Evolutionary conservation across 805 yeast genomes (phyloP).

Genomic region (Barnettozyma siamensis): DNA sequence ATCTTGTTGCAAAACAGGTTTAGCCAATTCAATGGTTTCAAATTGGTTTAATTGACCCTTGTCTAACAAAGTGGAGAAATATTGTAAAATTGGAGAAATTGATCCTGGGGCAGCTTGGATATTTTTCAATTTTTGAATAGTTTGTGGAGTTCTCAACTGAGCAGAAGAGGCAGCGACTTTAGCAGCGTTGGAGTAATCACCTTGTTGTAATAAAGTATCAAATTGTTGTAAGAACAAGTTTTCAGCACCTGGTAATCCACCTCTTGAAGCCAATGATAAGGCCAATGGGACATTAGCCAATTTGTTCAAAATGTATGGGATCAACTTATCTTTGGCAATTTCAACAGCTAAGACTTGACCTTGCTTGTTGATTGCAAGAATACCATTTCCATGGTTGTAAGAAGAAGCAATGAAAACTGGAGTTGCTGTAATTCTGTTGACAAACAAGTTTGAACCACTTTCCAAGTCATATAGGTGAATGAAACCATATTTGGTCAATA

Average conservation of each 20-base stretch:
- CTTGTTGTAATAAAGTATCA: constrained; percentile 73
- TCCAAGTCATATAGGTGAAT: constrained; percentile 93
- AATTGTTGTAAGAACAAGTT: constrained; percentile 86
- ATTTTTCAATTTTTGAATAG: constrained; percentile 86
- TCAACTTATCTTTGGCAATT: constrained; percentile 73
- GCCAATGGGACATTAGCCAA: constrained; percentile 85
- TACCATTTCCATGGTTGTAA: constrained; percentile 71
- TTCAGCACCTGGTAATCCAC: constrained; percentile 97
- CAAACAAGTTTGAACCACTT: constrained; percentile 86
- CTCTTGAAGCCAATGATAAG: constrained; percentile 83
- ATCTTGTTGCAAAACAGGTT: constrained; percentile 92
- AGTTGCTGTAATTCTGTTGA: constrained; percentile 93
- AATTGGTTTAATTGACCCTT: constrained; percentile 87
- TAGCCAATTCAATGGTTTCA: constrained; percentile 92
- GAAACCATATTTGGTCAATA: constrained; percentile 93
- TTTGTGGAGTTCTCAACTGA: constrained; percentile 88
- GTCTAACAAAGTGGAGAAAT: constrained; percentile 86
- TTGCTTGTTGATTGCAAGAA: constrained; percentile 86
- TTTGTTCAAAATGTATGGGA: constrained; percentile 84
- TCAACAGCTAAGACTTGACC: constrained; percentile 96
- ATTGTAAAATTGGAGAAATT: constrained; percentile 89
- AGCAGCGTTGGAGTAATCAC: constrained; percentile 90
- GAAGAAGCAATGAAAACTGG: constrained; percentile 87
- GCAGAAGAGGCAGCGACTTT: constrained; percentile 95
- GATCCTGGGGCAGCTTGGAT: constrained; percentile 92